Percentiles rank a stretch among this genome's conserved stretches.
These are phyloP conservation scores for Yamadazyma diddensiae DNA, from an alignment of 1,139 yeast species.

Conservation along the genomic window DNA sequence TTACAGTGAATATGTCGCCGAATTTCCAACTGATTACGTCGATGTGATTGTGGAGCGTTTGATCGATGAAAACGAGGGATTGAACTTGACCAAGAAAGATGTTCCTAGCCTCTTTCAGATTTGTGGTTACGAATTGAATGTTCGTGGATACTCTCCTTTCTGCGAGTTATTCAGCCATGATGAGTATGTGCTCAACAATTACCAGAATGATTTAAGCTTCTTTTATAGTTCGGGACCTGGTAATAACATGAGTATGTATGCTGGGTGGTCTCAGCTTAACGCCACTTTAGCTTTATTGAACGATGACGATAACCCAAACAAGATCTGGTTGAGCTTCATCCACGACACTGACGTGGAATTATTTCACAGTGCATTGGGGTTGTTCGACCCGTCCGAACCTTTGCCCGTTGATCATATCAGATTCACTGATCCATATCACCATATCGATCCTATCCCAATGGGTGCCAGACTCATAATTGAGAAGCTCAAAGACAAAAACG, in stretches of 20 bases:
- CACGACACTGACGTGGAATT: slow-evolving; percentile 58
- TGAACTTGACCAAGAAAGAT: slow-evolving; percentile 36
- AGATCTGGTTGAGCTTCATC: slow-evolving; percentile 47
- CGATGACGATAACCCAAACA: slow-evolving; percentile 21
- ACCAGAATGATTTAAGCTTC: slow-evolving; percentile 41
- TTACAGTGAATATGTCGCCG: slow-evolving; percentile 8
- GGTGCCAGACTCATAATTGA: slow-evolving; percentile 54
- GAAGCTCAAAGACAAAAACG: slow-evolving; percentile 28
- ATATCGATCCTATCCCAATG: slow-evolving; percentile 52
- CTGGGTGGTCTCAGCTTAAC: slow-evolving; percentile 29
- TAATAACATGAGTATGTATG: slow-evolving; percentile 27
- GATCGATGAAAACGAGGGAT: slow-evolving; percentile 38
- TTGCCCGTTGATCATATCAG: slow-evolving; percentile 32
- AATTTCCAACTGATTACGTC: slow-evolving; percentile 28
- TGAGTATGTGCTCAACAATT: slow-evolving; percentile 45
- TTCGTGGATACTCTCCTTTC: slow-evolving; percentile 45
- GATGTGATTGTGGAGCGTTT: slow-evolving; percentile 39
- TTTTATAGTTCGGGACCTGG: slow-evolving; percentile 54
- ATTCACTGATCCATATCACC: slow-evolving; percentile 42
- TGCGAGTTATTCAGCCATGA: slow-evolving; percentile 52
- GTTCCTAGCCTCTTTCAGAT: slow-evolving; percentile 37
- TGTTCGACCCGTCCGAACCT: slow-evolving; percentile 31
- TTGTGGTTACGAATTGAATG: slow-evolving; percentile 56
- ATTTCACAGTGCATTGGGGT: slow-evolving; percentile 50
- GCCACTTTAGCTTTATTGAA: slow-evolving; percentile 30